These are phyloP conservation scores for Camelina neglecta DNA, from an alignment of 345 rosid genomes.

Conservation along the genomic window DNA sequence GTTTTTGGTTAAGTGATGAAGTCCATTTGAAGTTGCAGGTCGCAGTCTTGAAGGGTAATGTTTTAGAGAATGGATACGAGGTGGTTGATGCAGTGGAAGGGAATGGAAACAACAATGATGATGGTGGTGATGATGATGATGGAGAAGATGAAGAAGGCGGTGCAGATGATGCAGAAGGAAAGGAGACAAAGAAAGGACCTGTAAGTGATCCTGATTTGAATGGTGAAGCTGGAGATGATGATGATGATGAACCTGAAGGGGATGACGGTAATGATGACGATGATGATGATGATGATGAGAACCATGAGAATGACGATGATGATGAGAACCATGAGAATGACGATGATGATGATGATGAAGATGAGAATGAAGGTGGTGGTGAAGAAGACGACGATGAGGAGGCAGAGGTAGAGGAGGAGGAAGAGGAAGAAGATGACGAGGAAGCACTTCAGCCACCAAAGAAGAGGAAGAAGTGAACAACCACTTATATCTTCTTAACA, in stretches of 20 bases:
- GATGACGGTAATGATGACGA: slow-evolving; percentile 53
- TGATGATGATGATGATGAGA: slow-evolving; percentile 36
- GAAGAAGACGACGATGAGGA: slow-evolving; percentile 52
- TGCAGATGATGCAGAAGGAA: slow-evolving; percentile 49
- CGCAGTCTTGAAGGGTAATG: slow-evolving; percentile 41
- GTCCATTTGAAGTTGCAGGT: slow-evolving; percentile 45
- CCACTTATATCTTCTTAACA: slow-evolving; percentile 12
- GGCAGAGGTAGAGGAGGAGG: slow-evolving; percentile 49
- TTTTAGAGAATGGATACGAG: slow-evolving; percentile 38
- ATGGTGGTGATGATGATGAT: slow-evolving; percentile 48
- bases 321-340: slow-evolving; percentile 26
- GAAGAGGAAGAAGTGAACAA: slow-evolving; percentile 87
- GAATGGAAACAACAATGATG: slow-evolving; percentile 46
- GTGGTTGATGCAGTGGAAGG: slow-evolving; percentile 69
- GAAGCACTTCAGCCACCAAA: slow-evolving; percentile 90
- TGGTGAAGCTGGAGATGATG: slow-evolving; percentile 38
- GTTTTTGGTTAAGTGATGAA: background rate
- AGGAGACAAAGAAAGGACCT: slow-evolving; percentile 54
- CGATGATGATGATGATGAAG: slow-evolving; percentile 24
- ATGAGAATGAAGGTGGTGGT: slow-evolving; percentile 46
- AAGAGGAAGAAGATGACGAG: slow-evolving; percentile 77
- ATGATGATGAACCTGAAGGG: slow-evolving; percentile 39
- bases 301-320: slow-evolving; percentile 13
- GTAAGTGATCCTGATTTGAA: slow-evolving; percentile 52
- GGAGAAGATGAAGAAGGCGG: slow-evolving; percentile 53